Conservation (phyloP, 1,284 basidiomycete genomes). For the Neotropicomus parvogracilis region DNA sequence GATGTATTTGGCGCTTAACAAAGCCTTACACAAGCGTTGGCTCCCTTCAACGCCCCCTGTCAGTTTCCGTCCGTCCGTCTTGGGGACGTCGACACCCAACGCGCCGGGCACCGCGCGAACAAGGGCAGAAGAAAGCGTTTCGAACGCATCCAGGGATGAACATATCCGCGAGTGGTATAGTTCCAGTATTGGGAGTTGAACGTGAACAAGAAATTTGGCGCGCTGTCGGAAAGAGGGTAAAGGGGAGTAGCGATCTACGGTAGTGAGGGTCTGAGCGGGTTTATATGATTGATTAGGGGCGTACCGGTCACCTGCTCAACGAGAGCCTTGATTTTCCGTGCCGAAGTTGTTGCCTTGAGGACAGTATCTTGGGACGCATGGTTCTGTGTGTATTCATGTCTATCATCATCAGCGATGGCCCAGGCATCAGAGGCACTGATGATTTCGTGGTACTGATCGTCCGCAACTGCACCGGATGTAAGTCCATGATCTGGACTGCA, state of each 20-base stretch:
- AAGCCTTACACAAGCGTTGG: conserved; percentile 77
- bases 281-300: conserved; percentile 16
- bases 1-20: conserved; percentile 74
- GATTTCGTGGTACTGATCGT: conserved; percentile 79
- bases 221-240: conserved; percentile 77
- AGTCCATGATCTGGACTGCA: not conserved
- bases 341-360: conserved; percentile 71
- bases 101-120: conserved; percentile 90
- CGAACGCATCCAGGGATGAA: conserved; percentile 89
- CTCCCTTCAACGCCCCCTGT: conserved; percentile 79
- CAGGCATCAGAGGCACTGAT: conserved; percentile 83
- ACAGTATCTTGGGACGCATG: conserved; percentile 26
- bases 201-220: conserved; percentile 75
- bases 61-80: conserved; percentile 55
- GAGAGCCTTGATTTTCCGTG: conserved; percentile 77
- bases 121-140: conserved; percentile 82
- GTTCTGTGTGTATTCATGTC: conserved; percentile 46
- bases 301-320: conserved; percentile 85
- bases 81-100: conserved; percentile 54
- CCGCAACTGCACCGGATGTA: conserved; percentile 52
- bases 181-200: conserved; percentile 84
- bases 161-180: conserved; percentile 76
- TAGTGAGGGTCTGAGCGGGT: not conserved
- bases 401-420: conserved; percentile 74
- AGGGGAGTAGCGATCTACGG: conserved; percentile 81